phyloP scores from a whole-genome alignment of 2,329 filamentous ascomycete genomes.

The Diaporthe amygdali region DNA sequence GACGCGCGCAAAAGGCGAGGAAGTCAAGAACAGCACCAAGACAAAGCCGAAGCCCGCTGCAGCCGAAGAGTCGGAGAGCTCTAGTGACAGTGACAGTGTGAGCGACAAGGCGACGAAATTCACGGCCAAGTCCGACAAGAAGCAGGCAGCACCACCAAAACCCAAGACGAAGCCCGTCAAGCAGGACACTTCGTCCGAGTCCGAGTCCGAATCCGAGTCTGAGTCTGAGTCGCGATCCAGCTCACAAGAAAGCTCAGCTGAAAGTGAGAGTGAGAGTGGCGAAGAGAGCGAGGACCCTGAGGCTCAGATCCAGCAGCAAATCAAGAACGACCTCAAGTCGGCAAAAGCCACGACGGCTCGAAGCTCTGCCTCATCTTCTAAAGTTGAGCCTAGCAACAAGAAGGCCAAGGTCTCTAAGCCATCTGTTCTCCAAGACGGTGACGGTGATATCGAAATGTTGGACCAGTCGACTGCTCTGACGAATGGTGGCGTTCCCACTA shows the following conservation, averaged over 20 bases:
- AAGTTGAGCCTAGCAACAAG: conserved; percentile 9
- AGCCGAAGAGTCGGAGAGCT: conserved; percentile 27
- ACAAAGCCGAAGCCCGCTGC: conserved; percentile 23
- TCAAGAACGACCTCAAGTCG: conserved; percentile 20
- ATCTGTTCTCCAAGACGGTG: background rate
- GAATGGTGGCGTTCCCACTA: conserved; percentile 18
- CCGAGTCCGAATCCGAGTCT: conserved; percentile 12
- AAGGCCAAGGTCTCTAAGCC: conserved; percentile 11
- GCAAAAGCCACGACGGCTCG: conserved; percentile 18
- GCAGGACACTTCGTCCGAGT: conserved; percentile 19
- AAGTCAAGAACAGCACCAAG: conserved; percentile 26
- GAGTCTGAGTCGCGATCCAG: conserved; percentile 8
- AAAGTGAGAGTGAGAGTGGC: conserved; percentile 22
- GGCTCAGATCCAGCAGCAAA: conserved; percentile 21
- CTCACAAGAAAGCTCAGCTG: conserved; percentile 22
- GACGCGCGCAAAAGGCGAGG: conserved; percentile 17
- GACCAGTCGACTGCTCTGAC: conserved; percentile 44
- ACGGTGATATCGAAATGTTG: conserved; percentile 28
- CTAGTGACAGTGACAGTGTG: conserved; percentile 32
- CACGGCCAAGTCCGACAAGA: conserved; percentile 18
- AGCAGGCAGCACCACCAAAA: conserved; percentile 11
- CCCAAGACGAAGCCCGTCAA: conserved; percentile 1
- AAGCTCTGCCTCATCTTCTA: background rate
- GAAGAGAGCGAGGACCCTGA: conserved; percentile 28
- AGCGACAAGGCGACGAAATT: conserved; percentile 33